Evolutionary conservation across 768 basidiomycete genomes (phyloP).

Genomic region (Lentinula sp.): DNA sequence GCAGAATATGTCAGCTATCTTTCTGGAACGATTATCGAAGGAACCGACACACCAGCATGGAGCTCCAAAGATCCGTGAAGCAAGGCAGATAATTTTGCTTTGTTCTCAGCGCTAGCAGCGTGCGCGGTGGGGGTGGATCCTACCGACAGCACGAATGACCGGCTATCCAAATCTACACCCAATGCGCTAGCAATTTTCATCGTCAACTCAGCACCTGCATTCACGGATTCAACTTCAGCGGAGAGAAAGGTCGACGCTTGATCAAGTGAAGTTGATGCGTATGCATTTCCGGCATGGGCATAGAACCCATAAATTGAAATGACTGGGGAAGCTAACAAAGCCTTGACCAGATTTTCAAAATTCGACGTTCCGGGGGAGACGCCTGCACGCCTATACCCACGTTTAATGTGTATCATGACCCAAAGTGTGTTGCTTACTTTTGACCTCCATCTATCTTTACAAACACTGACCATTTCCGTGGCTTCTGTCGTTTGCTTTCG

Average conservation of each 20-base stretch:
- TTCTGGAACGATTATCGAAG: neutral
- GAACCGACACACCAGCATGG: slow-evolving; percentile 52
- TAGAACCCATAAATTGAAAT: slow-evolving; percentile 80
- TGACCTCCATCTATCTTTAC: slow-evolving; percentile 77
- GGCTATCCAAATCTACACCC: slow-evolving; percentile 23
- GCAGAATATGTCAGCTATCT: neutral
- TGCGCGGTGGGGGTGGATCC: slow-evolving; percentile 89
- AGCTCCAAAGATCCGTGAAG: slow-evolving; percentile 66
- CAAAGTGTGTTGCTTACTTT: slow-evolving; percentile 41
- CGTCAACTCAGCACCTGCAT: slow-evolving; percentile 54
- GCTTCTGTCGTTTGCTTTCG: slow-evolving; percentile 33
- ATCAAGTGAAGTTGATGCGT: slow-evolving; percentile 62
- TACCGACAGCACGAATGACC: slow-evolving; percentile 67
- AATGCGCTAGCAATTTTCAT: slow-evolving; percentile 38
- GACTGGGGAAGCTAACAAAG: slow-evolving; percentile 44
- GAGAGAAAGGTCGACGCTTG: slow-evolving; percentile 64
- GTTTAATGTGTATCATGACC: neutral
- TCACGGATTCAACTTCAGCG: slow-evolving; percentile 65
- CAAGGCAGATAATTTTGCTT: slow-evolving; percentile 32
- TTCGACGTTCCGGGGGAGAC: slow-evolving; percentile 22
- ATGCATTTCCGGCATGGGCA: slow-evolving; percentile 72
- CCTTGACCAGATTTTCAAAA: slow-evolving; percentile 50
- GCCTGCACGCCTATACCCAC: slow-evolving; percentile 9
- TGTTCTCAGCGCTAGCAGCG: slow-evolving; percentile 53
- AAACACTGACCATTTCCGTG: slow-evolving; percentile 66